Percentiles rank a stretch among this genome's conserved stretches.
These are phyloP conservation scores for Plectosphaerella cucumerina DNA, from an alignment of 2,329 filamentous ascomycete genomes.

Conservation along the genomic window DNA sequence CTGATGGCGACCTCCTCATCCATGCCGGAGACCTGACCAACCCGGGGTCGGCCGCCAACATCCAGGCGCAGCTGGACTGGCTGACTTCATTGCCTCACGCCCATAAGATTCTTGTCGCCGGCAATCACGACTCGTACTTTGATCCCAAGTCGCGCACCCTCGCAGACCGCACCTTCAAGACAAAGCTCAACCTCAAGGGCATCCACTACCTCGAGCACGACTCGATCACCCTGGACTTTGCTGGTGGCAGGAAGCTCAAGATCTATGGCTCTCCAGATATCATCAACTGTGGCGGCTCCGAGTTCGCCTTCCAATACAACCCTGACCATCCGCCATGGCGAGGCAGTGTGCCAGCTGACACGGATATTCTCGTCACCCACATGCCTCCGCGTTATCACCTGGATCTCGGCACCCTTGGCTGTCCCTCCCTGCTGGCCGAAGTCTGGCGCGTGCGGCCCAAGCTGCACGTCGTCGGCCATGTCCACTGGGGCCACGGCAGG, in stretches of 20 bases:
- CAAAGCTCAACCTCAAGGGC: slow-evolving; percentile 58
- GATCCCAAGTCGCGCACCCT: slow-evolving; percentile 59
- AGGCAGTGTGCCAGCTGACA: slow-evolving; percentile 64
- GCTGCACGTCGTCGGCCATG: slow-evolving; percentile 81
- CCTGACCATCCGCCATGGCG: slow-evolving; percentile 65
- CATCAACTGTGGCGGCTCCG: slow-evolving; percentile 65
- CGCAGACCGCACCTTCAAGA: slow-evolving; percentile 48
- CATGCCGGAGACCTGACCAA: slow-evolving; percentile 86
- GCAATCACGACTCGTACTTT: slow-evolving; percentile 87
- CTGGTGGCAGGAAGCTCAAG: slow-evolving; percentile 54
- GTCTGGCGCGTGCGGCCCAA: slow-evolving; percentile 69
- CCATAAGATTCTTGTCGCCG: slow-evolving; percentile 78
- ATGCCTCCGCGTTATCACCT: slow-evolving; percentile 62
- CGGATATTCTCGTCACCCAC: slow-evolving; percentile 79
- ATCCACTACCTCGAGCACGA: slow-evolving; percentile 74
- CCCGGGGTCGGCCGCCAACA: slow-evolving; percentile 63
- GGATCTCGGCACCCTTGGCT: slow-evolving; percentile 62
- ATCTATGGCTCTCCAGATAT: slow-evolving; percentile 82
- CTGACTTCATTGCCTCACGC: slow-evolving; percentile 67
- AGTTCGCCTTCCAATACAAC: slow-evolving; percentile 76
- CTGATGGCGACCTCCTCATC: slow-evolving; percentile 78
- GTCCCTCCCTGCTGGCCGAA: slow-evolving; percentile 65
- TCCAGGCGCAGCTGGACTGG: slow-evolving; percentile 86
- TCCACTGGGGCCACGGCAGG: slow-evolving; percentile 70
- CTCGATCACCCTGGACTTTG: slow-evolving; percentile 59